Conservation (phyloP, 371 early-diverging fungal genomes). For the Apophysomyces sp. region DNA sequence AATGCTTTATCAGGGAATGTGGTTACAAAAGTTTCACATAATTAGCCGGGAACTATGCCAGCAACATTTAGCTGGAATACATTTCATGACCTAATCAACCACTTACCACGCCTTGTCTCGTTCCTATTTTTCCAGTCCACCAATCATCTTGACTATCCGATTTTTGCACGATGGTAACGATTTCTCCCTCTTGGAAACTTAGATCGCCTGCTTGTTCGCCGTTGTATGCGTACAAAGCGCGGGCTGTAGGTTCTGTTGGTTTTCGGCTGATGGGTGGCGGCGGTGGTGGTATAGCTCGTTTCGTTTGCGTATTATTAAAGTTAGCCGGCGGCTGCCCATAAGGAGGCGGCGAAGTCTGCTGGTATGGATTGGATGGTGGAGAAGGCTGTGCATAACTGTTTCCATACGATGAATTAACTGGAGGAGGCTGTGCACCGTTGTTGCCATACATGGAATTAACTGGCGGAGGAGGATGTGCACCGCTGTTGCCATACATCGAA, state of each 20-base stretch:
- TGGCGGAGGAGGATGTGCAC: conserved; percentile 8
- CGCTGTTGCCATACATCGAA: conserved; percentile 1
- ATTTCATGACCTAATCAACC: background rate
- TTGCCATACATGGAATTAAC: conserved; percentile 10
- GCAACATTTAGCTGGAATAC: background rate
- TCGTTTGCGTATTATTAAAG: background rate
- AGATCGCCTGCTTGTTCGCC: conserved; percentile 74
- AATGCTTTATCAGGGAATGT: background rate
- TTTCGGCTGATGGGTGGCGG: conserved; percentile 41
- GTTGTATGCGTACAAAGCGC: conserved; percentile 72
- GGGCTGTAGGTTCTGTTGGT: conserved; percentile 46
- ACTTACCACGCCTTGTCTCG: conserved; percentile 63
- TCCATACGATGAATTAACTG: too few species aligned
- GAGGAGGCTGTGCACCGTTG: background rate
- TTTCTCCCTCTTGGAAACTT: conserved; percentile 70
- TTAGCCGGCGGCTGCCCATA: conserved; percentile 1
- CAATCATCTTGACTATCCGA: conserved; percentile 73
- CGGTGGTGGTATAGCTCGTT: conserved; percentile 25
- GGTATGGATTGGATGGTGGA: background rate
- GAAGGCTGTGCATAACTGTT: background rate
- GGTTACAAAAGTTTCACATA: conserved; percentile 59
- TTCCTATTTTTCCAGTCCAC: conserved; percentile 77
- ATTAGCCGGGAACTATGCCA: conserved; percentile 72
- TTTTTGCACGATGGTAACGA: conserved; percentile 65
- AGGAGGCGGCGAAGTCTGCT: conserved; percentile 3